Percentiles rank a stretch among this genome's conserved stretches.
phyloP scores from a whole-genome alignment of 208 protist species.

The Angomonas deanei region DNA sequence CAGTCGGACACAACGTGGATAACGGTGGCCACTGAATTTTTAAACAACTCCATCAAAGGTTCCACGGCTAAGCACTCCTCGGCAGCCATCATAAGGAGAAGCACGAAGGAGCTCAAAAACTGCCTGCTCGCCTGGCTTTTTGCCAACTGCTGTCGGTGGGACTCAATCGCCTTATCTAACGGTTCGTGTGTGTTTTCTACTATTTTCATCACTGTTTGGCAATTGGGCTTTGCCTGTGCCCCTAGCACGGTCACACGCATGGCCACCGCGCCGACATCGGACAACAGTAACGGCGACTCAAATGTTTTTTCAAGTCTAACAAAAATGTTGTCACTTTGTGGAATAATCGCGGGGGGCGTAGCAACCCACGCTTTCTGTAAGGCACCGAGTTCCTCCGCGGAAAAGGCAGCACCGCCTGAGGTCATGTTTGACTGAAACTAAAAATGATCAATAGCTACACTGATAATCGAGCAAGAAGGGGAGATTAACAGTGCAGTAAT shows the following conservation, averaged over 20 bases:
- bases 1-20: neutral
- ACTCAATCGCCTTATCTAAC: neutral
- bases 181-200: neutral
- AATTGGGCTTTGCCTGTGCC: neutral
- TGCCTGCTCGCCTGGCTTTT: neutral
- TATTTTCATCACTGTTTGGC: neutral
- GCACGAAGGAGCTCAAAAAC: neutral
- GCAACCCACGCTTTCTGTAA: no score
- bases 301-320: neutral
- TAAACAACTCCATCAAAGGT: conserved; percentile 3
- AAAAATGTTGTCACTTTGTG: neutral
- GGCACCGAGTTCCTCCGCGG: neutral
- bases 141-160: neutral
- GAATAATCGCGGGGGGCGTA: neutral
- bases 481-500: no score
- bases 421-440: no score
- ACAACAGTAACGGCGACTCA: neutral
- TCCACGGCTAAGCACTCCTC: neutral
- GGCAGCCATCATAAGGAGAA: neutral
- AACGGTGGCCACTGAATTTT: neutral
- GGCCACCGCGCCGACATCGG: neutral
- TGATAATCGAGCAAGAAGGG: no score
- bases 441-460: no score
- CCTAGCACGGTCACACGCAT: neutral
- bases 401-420: no score